Evolutionary conservation across 257 asterid genomes (phyloP).

Genomic region (Solanum chilense): DNA sequence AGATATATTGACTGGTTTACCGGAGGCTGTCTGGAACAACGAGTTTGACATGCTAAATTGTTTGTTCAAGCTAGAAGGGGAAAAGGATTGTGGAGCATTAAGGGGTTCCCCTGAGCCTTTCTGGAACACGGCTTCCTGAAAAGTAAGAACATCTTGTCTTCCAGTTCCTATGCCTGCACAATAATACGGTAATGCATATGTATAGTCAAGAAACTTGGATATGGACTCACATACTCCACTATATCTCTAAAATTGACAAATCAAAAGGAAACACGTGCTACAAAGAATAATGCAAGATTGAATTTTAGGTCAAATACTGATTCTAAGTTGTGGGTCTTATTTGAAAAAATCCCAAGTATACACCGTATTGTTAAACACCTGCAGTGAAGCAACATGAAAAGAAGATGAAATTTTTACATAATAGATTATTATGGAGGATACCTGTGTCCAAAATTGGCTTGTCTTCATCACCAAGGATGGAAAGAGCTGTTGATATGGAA

Average conservation of each 20-base stretch:
- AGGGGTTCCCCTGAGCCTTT: constrained; percentile 47
- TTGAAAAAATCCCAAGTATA: background rate
- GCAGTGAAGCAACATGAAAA: background rate
- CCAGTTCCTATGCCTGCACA: constrained; percentile 38
- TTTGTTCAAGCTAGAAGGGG: background rate
- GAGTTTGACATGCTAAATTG: constrained; percentile 3
- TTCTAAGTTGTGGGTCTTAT: background rate
- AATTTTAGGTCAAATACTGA: background rate
- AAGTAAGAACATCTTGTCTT: constrained; percentile 23
- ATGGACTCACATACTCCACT: background rate
- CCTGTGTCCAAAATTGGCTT: background rate
- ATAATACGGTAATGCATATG: background rate
- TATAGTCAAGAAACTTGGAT: background rate
- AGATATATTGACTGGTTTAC: constrained; percentile 65
- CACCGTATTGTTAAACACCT: too few species aligned
- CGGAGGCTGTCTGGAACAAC: constrained; percentile 44
- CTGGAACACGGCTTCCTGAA: constrained; percentile 48
- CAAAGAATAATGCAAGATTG: background rate
- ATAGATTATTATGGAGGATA: background rate
- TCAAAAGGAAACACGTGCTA: background rate
- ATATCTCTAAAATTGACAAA: background rate
- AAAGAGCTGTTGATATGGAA: constrained; percentile 56
- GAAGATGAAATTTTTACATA: background rate
- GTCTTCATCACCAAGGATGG: constrained; percentile 45
- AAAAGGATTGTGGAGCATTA: constrained; percentile 18